Base-by-base conservation (phyloP, 2,329 filamentous ascomycete genomes). In the Colletotrichum abscissum region DNA sequence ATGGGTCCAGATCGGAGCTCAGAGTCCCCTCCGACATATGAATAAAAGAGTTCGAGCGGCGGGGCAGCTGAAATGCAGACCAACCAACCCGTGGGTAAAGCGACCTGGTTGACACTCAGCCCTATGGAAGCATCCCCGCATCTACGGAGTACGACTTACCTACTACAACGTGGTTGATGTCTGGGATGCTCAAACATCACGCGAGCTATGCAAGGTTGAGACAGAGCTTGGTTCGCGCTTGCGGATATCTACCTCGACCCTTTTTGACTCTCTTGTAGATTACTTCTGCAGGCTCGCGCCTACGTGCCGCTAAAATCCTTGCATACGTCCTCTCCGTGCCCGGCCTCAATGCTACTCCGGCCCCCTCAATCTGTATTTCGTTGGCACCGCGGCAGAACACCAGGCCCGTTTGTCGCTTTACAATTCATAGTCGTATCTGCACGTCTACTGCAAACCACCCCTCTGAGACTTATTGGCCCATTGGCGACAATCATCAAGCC, bases 111-210 rank as follows among this genome's bases (percentile, higher is more conserved):
- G 14, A 65, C 6, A 12, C 33, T 57, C 71, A 73, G 71, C 67
- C 71, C 71, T 70, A 66, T 42, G 49, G 26, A 64, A 28, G 12
- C 33, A 26, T 58, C 58, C 46, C 59, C 66, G 19, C 66, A 67
- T 60, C 64, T 28, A 11, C 33, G 33, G 33, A 35, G 33, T 35
- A 22, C 59, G 49, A 62, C 42, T 66, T 49, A 57, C 49, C 14
- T 49, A 57, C 49, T 14, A n/a, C n/a, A 67, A 57, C 26, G 19
- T 28, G 54, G 26, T 14, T 57, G 9, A 22, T 46, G 35, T 60
- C 57, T 55, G 30, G 52, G 46, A 46, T n/a, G 35, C 54, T 46
- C 59, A n/a, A 24, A 54, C 55, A 49, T 42, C 52, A 42, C 46
- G 30, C n/a, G 33, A 59, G 33, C 54, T 60, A 55, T 9, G 35